A percentile compares a stretch with the other conserved stretches of the same genome.
These are phyloP conservation scores for Candida tallmaniae DNA, from an alignment of 805 yeast species.

Conservation along the genomic window DNA sequence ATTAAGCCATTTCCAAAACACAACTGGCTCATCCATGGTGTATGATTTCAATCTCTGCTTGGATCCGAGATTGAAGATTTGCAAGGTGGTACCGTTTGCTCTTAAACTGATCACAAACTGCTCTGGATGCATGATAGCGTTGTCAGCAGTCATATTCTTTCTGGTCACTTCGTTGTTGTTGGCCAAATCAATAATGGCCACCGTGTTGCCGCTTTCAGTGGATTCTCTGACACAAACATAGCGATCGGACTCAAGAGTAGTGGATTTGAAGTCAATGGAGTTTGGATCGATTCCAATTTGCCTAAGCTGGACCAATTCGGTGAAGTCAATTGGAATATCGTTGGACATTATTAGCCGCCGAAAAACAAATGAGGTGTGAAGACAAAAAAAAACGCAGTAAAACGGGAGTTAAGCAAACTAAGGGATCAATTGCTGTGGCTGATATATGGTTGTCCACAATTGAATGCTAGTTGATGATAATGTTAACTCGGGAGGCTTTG, in stretches of 20 bases:
- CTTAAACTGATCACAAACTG: constrained; percentile 86
- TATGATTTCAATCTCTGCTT: constrained; percentile 88
- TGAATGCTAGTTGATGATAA: no score
- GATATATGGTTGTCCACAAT: no score
- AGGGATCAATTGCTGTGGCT: no score
- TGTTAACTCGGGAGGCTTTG: no score
- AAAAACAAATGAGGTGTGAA: no score
- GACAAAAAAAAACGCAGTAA: no score
- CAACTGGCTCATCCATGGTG: constrained; percentile 81
- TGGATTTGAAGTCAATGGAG: constrained; percentile 86
- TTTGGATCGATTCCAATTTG: constrained; percentile 79
- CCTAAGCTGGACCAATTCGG: constrained; percentile 88
- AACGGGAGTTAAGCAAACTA: no score
- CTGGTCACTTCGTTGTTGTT: constrained; percentile 76
- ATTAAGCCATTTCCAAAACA: constrained; percentile 93
- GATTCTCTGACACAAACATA: constrained; percentile 78
- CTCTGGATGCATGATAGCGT: constrained; percentile 94
- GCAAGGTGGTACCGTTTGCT: constrained; percentile 95
- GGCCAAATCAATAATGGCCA: constrained; percentile 84
- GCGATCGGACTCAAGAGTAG: constrained; percentile 90
- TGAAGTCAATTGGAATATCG: constrained; percentile 94
- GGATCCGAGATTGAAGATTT: constrained; percentile 82
- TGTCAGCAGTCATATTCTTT: constrained; percentile 95
- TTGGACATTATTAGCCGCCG: no score
- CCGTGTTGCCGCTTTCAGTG: constrained; percentile 68